phyloP scores from a whole-genome alignment of 257 asterid genomes.

The Eustoma russellianum region DNA sequence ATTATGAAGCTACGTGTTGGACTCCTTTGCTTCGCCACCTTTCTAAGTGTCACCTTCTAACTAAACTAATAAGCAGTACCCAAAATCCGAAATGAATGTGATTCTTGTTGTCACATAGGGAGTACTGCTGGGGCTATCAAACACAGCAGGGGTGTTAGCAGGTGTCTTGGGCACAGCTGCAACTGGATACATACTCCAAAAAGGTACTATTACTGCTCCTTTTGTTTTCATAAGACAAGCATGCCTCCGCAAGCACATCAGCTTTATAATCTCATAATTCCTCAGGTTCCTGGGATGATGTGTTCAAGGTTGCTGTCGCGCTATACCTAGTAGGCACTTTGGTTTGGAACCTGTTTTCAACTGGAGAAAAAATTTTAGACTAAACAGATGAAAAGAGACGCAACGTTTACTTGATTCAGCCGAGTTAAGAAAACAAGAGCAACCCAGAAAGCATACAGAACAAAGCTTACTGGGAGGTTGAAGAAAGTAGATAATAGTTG shows the following conservation, averaged over 20 bases:
- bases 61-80: too few species aligned
- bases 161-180: constrained; percentile 98
- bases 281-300: constrained; percentile 96
- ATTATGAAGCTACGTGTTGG: too few species aligned
- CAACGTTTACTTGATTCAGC: too few species aligned
- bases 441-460: neutral
- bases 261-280: neutral
- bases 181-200: constrained; percentile 93
- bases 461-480: too few species aligned
- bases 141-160: constrained; percentile 96
- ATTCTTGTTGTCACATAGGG: constrained; percentile 38
- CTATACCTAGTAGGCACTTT: constrained; percentile 77
- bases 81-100: neutral
- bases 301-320: constrained; percentile 71
- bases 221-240: neutral
- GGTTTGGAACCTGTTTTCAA: constrained; percentile 78
- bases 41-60: too few species aligned
- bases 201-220: constrained; percentile 37
- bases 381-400: constrained; percentile 12
- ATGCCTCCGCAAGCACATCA: neutral
- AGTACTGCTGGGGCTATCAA: constrained; percentile 75
- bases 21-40: too few species aligned
- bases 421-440: neutral
- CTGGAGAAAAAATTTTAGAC: constrained; percentile 79
- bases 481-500: too few species aligned